Percentiles rank a stretch among this genome's conserved stretches.
These are phyloP conservation scores for Neonectria neomacrospora DNA, from an alignment of 2,329 filamentous ascomycete genomes.

Conservation along the genomic window DNA sequence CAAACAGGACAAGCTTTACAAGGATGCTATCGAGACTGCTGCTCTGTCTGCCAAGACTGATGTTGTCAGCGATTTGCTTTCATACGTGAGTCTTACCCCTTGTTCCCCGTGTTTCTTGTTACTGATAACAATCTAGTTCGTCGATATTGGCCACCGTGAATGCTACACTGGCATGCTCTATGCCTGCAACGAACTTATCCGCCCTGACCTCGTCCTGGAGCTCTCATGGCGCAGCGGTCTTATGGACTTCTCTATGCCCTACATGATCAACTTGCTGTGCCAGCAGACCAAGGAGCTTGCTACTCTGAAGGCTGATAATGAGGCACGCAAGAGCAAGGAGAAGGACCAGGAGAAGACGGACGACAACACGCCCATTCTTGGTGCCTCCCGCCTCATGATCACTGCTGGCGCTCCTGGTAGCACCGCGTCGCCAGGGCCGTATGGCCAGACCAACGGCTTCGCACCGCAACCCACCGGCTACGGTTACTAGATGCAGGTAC, in stretches of 20 bases:
- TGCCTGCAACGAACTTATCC: constrained; percentile 96
- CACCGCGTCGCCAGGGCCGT: constrained; percentile 72
- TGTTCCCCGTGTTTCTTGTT: constrained; percentile 9
- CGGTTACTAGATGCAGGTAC: constrained; percentile 62
- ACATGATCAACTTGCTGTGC: constrained; percentile 98
- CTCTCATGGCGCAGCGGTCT: constrained; percentile 97
- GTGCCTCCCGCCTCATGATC: constrained; percentile 90
- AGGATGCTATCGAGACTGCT: constrained; percentile 98
- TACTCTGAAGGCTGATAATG: constrained; percentile 91
- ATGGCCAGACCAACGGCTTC: constrained; percentile 84
- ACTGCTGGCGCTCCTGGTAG: constrained; percentile 81
- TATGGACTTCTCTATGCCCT: constrained; percentile 98
- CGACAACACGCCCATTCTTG: constrained; percentile 92
- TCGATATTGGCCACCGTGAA: constrained; percentile 98
- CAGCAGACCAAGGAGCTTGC: constrained; percentile 91
- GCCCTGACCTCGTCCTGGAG: constrained; percentile 91
- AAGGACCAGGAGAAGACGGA: constrained; percentile 82
- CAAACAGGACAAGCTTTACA: constrained; percentile 99
- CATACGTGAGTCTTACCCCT: constrained; percentile 80
- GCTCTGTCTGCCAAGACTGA: constrained; percentile 91
- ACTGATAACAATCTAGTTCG: constrained; percentile 74
- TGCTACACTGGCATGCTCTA: constrained; percentile 99
- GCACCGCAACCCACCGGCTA: constrained; percentile 88
- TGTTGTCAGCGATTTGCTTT: constrained; percentile 93
- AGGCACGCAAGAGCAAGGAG: constrained; percentile 86